A percentile compares a stretch with the other conserved stretches of the same genome.
Evolutionary conservation across 257 asterid genomes (phyloP).

Genomic region (Nicotiana attenuata): DNA sequence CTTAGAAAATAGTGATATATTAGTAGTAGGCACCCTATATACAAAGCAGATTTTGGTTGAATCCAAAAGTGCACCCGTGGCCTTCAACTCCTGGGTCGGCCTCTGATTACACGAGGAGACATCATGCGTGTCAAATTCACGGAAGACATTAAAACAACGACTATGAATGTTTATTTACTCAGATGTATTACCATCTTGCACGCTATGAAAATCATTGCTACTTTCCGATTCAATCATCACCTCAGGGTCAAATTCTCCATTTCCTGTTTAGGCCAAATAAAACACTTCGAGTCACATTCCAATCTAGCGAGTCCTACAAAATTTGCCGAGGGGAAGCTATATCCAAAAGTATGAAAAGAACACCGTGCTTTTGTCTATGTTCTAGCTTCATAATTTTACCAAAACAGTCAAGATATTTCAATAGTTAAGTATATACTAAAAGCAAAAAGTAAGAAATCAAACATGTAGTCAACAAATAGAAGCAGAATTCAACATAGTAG

Average conservation of each 20-base stretch:
- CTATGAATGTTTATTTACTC: not conserved
- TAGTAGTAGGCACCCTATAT: too few relatives aligned
- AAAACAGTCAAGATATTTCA: not conserved
- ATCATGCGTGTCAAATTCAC: too few relatives aligned
- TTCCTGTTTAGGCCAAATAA: conserved; percentile 39
- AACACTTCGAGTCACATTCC: not conserved
- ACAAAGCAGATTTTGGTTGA: too few relatives aligned
- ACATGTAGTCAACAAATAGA: not conserved
- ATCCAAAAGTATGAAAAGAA: not conserved
- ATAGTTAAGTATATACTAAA: not conserved
- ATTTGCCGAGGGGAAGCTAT: not conserved
- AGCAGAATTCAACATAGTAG: not conserved
- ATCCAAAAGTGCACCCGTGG: too few relatives aligned
- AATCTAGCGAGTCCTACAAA: not conserved
- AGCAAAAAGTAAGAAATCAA: not conserved
- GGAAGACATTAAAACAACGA: not conserved
- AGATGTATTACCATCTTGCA: conserved; percentile 61
- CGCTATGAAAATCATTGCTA: conserved; percentile 76
- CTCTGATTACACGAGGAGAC: not conserved
- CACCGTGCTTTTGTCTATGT: not conserved
- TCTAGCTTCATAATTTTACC: not conserved
- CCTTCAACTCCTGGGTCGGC: too few relatives aligned
- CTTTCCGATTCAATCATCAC: conserved; percentile 55
- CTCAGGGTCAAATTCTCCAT: conserved; percentile 58
- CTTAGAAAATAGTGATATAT: too few relatives aligned